Conservation (phyloP, 2,329 filamentous ascomycete species). For the Phyllosticta citrichinensis region DNA sequence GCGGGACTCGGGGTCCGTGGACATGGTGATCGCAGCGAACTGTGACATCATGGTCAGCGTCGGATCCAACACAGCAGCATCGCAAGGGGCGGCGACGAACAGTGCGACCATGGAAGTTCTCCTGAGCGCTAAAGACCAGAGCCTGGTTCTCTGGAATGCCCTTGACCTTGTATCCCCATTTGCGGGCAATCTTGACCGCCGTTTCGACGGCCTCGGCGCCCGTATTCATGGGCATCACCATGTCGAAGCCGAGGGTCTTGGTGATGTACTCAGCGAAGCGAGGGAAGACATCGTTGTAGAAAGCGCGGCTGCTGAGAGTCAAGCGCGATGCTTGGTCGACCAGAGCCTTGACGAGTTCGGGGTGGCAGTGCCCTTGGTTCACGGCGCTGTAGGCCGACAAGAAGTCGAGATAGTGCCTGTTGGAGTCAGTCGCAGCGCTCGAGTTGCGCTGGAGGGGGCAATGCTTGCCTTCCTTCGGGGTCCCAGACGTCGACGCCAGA, state of each 20-base stretch:
- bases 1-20: slow-evolving; percentile 86
- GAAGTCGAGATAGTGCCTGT: slow-evolving; percentile 81
- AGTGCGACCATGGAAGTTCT: slow-evolving; percentile 96
- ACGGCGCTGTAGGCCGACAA: slow-evolving; percentile 96
- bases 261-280: slow-evolving; percentile 90
- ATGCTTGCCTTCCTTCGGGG: slow-evolving; percentile 57
- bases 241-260: slow-evolving; percentile 84
- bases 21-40: slow-evolving; percentile 94
- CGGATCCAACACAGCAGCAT: background rate
- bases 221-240: slow-evolving; percentile 98
- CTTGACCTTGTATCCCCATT: slow-evolving; percentile 98
- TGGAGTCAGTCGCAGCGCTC: background rate
- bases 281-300: slow-evolving; percentile 98
- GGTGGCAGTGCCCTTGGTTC: slow-evolving; percentile 97
- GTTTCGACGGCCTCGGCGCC: slow-evolving; percentile 95
- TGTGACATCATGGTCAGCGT: slow-evolving; percentile 24
- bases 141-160: slow-evolving; percentile 77
- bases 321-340: slow-evolving; percentile 80
- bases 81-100: slow-evolving; percentile 43
- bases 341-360: slow-evolving; percentile 83
- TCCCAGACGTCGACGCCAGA: slow-evolving; percentile 90
- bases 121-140: slow-evolving; percentile 69
- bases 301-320: slow-evolving; percentile 87
- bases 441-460: background rate
- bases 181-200: slow-evolving; percentile 87